Percentiles rank a stretch among this genome's conserved stretches.
Evolutionary conservation across 306 rosid species (phyloP).

Genomic region (Malus asiatica): DNA sequence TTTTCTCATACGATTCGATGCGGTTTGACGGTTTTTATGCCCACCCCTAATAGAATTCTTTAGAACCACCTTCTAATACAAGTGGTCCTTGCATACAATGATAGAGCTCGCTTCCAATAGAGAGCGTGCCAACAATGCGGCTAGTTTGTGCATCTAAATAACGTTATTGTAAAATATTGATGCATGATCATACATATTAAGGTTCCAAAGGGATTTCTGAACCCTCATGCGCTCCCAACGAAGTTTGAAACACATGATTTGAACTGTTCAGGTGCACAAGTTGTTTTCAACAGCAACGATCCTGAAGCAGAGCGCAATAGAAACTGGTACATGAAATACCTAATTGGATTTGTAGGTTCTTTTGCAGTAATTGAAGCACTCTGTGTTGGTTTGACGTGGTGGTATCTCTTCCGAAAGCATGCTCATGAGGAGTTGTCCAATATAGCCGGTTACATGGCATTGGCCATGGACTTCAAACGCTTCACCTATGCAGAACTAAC

Average conservation of each 20-base stretch:
- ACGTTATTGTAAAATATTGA: too few relatives aligned
- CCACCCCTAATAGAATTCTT: too few relatives aligned
- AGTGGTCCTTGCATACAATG: too few relatives aligned
- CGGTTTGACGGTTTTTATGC: too few relatives aligned
- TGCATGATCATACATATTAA: constrained; percentile 14
- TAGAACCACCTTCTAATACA: too few relatives aligned
- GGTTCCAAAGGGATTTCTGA: constrained; percentile 1
- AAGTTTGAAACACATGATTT: neutral
- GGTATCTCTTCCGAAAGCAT: constrained; percentile 13
- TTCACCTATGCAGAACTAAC: constrained; percentile 20
- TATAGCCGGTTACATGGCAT: constrained; percentile 21
- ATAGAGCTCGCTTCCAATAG: too few relatives aligned
- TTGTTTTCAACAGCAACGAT: neutral
- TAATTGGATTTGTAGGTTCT: constrained; percentile 19
- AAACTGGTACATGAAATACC: constrained; percentile 9
- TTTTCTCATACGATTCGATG: too few relatives aligned
- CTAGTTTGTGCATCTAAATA: too few relatives aligned
- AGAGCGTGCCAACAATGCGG: too few relatives aligned
- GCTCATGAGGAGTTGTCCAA: constrained; percentile 23
- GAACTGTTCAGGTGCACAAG: constrained; percentile 13
- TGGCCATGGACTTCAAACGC: constrained; percentile 24
- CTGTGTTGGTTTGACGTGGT: constrained; percentile 23
- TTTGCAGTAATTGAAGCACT: constrained; percentile 17
- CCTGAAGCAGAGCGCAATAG: constrained; percentile 1
- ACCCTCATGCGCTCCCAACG: neutral